Base-by-base conservation (phyloP, 495 filamentous ascomycete species). In the Talaromyces thailandensis region DNA sequence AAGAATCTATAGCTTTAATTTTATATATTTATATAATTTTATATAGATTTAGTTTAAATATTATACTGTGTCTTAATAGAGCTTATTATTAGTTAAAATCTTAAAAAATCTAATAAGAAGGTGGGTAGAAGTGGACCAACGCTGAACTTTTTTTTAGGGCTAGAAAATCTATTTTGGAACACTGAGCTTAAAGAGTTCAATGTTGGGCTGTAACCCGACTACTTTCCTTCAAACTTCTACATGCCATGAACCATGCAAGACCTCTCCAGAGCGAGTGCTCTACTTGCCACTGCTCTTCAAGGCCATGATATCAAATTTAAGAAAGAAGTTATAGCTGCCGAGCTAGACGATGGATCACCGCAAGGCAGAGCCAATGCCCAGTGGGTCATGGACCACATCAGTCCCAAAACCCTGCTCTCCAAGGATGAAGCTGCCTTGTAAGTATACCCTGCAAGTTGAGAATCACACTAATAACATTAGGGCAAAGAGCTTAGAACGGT, bases 341-440 rank as follows among this genome's bases (percentile, higher is more conserved):
- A 73, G 8, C 68, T 79, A 35, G 50, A 63, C 3, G 65, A 75
- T 58, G 56, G 50, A 2, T 35, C 51, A 16, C 35, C 60, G 16
- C 25, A 57, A 21, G 62, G 61, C 53, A 24, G 53, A 29, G 57
- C 64, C 25, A 71, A 69, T 64, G 64, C 62, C 52, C 64, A 75
- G 62, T 78, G 77, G 76, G 68, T 71, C 21, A 63, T 66, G 18
- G 72, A 67, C 32, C 69, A 76, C 59, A 60, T 79, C 25, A 65
- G 50, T 40, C 62, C 66, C 1, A 69, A 73, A 43, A 76, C 74
- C 5, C 65, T 80, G 25, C 67, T 80, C 45, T 77, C 76, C 8
- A 68, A 70, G 45, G 77, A 80, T 56, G 77, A 79, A 64, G 65
- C 76, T 14, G 60, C 58, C 48, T 56, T 78, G 77, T 77, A 69